Evolutionary conservation across 495 filamentous ascomycete genomes (phyloP), one percentile per base, ranked within the genome.

Genomic region (Ramalina peruviana): DNA sequence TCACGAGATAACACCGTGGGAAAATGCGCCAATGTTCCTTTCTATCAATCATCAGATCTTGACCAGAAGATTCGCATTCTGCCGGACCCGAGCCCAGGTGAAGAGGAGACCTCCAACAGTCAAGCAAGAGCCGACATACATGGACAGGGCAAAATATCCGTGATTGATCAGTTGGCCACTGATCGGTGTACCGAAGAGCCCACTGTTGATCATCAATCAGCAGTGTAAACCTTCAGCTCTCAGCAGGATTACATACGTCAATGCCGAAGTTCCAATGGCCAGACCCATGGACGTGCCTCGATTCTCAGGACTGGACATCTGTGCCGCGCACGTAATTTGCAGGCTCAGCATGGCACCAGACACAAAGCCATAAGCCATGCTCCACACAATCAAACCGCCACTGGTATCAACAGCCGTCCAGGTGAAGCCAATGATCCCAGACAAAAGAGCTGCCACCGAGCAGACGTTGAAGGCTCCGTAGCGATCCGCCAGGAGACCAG

Each of bases 131-230:
- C 30, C 30, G 30, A 33, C 7, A 33, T 33, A 33, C 30, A 33
- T 33, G 30, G 30, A 33, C 9, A 33, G 9, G 7, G 30, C 30
- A 3, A 33, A 6, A 3, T 33, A 33, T 33, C 30, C 12, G 12
- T 13, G 30, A 13, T 33, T 21, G 6, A 64, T 46, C 17, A 69
- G 60, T 0, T 59, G 59, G 4, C 83, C 82, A 11, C 72, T 81
- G 58, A 88, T 83, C 2, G 84, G 83, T 36, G 68, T 75, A 7
- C 77, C 78, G 0, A 73, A 79, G 46, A 87, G 61, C 0, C 30
- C 30, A 11, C 12, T 33, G 3, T 10, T 33, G 30, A 12, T 7
- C 30, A 33, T 11, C 6, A 33, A 13, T 33, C 30, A 33, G 30
- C 30, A 7, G 7, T 3, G 12, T 33, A 33, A 13, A 33, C 5